phyloP scores from a whole-genome alignment of 805 yeast genomes.

The Candida maltosa region DNA sequence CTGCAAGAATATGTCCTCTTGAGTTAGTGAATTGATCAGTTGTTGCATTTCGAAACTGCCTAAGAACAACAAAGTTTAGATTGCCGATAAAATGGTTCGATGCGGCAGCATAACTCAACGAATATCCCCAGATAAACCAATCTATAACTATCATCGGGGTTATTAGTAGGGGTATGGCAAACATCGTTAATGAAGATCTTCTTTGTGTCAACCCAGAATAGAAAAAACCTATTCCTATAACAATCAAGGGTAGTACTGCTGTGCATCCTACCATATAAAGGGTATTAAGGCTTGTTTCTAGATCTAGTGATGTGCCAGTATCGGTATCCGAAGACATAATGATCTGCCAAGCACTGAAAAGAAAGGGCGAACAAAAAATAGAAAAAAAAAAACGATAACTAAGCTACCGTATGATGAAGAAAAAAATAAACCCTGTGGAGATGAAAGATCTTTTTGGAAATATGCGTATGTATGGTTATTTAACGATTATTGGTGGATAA shows the following conservation, averaged over 20 bases:
- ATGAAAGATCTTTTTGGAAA: no score
- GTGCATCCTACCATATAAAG: constrained; percentile 36
- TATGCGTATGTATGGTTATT: no score
- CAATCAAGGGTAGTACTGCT: constrained; percentile 24
- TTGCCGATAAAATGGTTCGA: constrained; percentile 32
- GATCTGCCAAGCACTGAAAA: no score
- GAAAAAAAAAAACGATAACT: no score
- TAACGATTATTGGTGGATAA: no score
- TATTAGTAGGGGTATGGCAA: constrained; percentile 32
- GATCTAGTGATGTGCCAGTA: constrained; percentile 2
- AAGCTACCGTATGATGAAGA: background rate
- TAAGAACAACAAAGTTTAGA: constrained; percentile 26
- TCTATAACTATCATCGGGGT: constrained; percentile 32
- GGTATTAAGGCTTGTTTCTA: constrained; percentile 9
- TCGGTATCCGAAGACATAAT: background rate
- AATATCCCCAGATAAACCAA: constrained; percentile 46
- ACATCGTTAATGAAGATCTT: constrained; percentile 38
- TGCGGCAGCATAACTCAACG: constrained; percentile 36
- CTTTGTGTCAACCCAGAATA: constrained; percentile 43
- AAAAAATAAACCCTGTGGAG: no score
- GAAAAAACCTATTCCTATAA: constrained; percentile 36
- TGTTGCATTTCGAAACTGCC: constrained; percentile 20
- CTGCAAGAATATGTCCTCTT: constrained; percentile 34
- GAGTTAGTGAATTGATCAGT: constrained; percentile 25
- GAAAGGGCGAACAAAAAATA: no score